Conservation (phyloP, 2,329 filamentous ascomycete genomes). For the Fusarium nisikadoi region DNA sequence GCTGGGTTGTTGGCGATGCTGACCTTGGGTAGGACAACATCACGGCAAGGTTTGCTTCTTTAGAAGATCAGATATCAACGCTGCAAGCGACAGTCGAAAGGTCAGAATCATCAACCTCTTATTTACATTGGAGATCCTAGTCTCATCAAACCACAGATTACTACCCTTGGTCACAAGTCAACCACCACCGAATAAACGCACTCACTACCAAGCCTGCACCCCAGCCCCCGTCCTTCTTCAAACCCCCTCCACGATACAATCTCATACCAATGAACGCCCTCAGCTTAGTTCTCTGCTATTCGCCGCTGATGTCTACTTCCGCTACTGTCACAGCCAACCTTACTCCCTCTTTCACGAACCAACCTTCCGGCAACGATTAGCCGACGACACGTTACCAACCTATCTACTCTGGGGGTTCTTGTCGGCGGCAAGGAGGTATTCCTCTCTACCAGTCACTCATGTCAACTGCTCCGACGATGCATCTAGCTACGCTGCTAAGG, state of each 20-base stretch:
- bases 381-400: background rate
- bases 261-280: background rate
- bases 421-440: slow-evolving; percentile 10
- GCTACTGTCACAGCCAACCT: slow-evolving; percentile 19
- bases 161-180: background rate
- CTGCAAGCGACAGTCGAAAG: slow-evolving; percentile 13
- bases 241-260: background rate
- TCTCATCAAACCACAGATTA: background rate
- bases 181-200: background rate
- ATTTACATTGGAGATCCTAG: accelerated
- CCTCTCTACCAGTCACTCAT: background rate
- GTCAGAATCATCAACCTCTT: accelerated
- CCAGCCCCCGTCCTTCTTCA: background rate
- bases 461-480: background rate
- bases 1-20: background rate
- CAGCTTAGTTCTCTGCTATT: background rate
- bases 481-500: slow-evolving; percentile 6
- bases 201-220: background rate
- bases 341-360: slow-evolving; percentile 21
- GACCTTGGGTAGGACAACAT: slow-evolving; percentile 11
- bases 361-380: background rate
- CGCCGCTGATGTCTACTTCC: slow-evolving; percentile 12
- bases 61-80: slow-evolving; percentile 12
- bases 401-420: slow-evolving; percentile 10
- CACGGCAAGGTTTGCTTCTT: background rate